phyloP scores from a whole-genome alignment of 768 basidiomycete species.

The Boletales sp. region DNA sequence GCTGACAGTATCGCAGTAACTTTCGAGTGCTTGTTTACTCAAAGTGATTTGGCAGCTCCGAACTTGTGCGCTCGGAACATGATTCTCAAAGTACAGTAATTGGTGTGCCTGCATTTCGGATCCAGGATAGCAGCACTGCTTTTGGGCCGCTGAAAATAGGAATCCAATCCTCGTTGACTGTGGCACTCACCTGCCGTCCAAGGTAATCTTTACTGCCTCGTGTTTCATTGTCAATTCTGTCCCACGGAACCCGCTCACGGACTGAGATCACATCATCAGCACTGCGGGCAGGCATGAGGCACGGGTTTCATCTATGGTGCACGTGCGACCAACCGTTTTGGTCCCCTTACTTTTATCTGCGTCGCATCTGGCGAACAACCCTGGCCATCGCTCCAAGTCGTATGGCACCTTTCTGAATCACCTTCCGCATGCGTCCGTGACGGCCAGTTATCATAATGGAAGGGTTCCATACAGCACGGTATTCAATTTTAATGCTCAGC shows the following conservation, averaged over 20 bases:
- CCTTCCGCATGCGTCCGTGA: conserved; percentile 1
- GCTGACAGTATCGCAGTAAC: too few relatives aligned
- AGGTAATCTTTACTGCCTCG: conserved; percentile 21
- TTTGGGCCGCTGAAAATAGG: neutral
- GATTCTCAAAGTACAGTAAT: neutral
- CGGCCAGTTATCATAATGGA: conserved; percentile 4
- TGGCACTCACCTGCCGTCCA: conserved; percentile 10
- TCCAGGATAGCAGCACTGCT: conserved; percentile 10
- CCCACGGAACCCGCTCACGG: conserved; percentile 13
- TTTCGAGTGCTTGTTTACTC: too few relatives aligned
- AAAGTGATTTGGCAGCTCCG: neutral
- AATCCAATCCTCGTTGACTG: conserved; percentile 1
- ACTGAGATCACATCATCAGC: conserved; percentile 12
- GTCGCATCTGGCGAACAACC: too few relatives aligned
- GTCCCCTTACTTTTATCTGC: too few relatives aligned
- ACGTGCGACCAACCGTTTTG: conserved; percentile 16
- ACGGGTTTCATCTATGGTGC: conserved; percentile 18
- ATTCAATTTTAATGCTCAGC: conserved; percentile 4
- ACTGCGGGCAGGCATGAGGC: conserved; percentile 11
- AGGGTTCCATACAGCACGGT: conserved; percentile 12
- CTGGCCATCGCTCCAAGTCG: too few relatives aligned
- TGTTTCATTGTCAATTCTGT: conserved; percentile 23
- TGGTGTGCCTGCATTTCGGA: conserved; percentile 8
- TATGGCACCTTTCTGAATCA: neutral
- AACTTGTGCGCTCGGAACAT: neutral